Base-by-base conservation (phyloP, 176 grass and related monocot genomes). In the Chrysopogon serrulatus region DNA sequence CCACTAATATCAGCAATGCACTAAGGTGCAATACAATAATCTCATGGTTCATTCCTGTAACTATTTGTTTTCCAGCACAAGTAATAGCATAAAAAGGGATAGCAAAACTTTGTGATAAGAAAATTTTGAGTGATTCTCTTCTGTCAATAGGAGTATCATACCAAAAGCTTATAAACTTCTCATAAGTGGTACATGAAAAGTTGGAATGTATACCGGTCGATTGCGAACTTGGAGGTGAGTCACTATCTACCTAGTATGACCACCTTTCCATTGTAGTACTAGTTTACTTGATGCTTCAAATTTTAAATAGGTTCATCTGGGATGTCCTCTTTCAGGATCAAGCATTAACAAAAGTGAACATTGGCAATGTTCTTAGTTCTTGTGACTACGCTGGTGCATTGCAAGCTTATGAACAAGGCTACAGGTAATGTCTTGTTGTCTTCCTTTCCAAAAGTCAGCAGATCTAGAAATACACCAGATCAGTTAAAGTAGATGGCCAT, bases 261-360 rank as follows among this genome's bases (percentile, higher is more conserved):
- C 31, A 70, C 79, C 79, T 63, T 87, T 68, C 18, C 18, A 33
- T 85, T 71, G 13, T 37, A 69, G 13, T 37, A 69, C 41, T 75
- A 31, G 9, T 85, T 78, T 61, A 72, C 26, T 21, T 82, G 41
- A 45, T 85, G 42, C 41, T 65, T 82, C 57, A 17, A 64, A 64
- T 76, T 84, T 70, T 15, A 30, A 76, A 62, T 43, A 44, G 65
- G 56, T 23, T 78, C 12, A 90, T 67, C 10, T 82, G 64, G 34
- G 39, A 71, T 39, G 18, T 84, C 41, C 77, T 76, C 56, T 91
- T 92, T 87, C 73, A 98, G 93, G 96, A 93, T 24, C 96, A 98
- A 93, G 91, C 93, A 80, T 81, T 92, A 72, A 85, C 89, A 62
- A 98, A 98, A 90, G 90, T 95, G 87, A 92, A 92, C 75, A 93